These are phyloP conservation scores for Ophiocordyceps unilateralis DNA, from an alignment of 2,329 filamentous ascomycete genomes.

Conservation along the genomic window DNA sequence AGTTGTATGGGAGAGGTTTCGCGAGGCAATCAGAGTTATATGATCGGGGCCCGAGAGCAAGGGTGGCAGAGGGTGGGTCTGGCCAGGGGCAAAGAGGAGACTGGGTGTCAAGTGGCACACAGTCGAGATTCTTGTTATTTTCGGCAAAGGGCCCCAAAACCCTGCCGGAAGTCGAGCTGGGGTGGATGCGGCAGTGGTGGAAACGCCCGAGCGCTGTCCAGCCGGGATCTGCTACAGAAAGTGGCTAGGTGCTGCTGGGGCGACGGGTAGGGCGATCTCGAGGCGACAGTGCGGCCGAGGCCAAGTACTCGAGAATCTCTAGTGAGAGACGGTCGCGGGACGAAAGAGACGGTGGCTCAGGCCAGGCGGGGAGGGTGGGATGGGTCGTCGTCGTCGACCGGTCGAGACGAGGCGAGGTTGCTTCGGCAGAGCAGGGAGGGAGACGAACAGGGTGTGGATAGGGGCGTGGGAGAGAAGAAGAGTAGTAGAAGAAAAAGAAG, in stretches of 20 bases:
- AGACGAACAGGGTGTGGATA: background rate
- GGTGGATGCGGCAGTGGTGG: slow-evolving; percentile 3
- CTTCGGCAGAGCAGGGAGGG: no score
- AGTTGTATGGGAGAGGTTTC: slow-evolving; percentile 1
- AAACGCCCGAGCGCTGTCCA: slow-evolving; percentile 6
- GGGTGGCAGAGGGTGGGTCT: slow-evolving; percentile 3
- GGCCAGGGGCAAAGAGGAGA: slow-evolving; percentile 4
- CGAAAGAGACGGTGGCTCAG: background rate
- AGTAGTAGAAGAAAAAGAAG: background rate
- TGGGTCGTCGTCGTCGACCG: background rate
- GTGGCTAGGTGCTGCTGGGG: slow-evolving; percentile 5
- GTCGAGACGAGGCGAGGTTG: background rate
- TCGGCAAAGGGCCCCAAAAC: slow-evolving; percentile 1
- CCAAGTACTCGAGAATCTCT: background rate
- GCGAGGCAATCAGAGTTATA: slow-evolving; percentile 2
- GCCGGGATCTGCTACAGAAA: slow-evolving; percentile 6
- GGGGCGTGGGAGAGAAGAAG: background rate
- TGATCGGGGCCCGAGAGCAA: slow-evolving; percentile 4
- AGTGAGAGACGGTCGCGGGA: background rate
- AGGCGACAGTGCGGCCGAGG: background rate
- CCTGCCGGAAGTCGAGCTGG: background rate
- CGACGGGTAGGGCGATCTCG: slow-evolving; percentile 5
- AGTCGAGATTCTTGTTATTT: slow-evolving; percentile 3
- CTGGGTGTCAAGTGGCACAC: slow-evolving; percentile 4
- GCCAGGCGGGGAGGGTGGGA: background rate